Conservation (phyloP, 2,329 filamentous ascomycete species). For the Simplicillium aogashimaense region DNA sequence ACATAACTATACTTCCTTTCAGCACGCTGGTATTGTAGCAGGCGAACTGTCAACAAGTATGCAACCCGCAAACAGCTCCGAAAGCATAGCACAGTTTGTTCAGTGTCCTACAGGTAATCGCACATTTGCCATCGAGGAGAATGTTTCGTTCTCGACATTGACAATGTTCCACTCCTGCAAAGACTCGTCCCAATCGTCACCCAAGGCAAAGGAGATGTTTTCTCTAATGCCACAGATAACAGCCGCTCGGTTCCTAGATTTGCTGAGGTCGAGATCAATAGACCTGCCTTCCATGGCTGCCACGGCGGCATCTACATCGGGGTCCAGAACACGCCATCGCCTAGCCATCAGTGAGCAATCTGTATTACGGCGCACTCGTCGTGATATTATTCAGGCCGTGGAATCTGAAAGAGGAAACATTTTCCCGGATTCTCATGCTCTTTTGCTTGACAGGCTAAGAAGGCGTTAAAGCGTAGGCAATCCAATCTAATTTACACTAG, state of each 20-base stretch:
- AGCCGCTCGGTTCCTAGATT: no score
- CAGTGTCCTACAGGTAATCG: conserved; percentile 1
- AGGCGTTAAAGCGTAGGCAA: no score
- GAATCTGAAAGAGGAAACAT: no score
- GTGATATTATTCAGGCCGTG: no score
- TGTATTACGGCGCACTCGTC: no score
- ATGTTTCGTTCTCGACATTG: not conserved
- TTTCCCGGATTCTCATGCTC: no score
- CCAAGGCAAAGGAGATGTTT: no score
- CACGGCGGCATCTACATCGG: not conserved
- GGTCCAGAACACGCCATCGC: not conserved
- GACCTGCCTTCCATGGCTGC: not conserved
- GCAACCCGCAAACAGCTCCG: conserved; percentile 1
- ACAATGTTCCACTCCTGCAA: not conserved
- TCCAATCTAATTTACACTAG: no score
- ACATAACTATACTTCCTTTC: not conserved
- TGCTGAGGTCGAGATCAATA: not conserved
- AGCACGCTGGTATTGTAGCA: not conserved
- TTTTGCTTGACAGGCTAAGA: no score
- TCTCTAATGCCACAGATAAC: no score
- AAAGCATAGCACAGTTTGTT: not conserved
- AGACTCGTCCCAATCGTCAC: not conserved
- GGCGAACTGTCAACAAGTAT: not conserved
- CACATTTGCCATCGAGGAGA: not conserved
- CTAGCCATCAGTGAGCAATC: no score